A percentile compares a stretch with the other conserved stretches of the same genome.
These are phyloP conservation scores for Arthrinium phaeospermum DNA, from an alignment of 2,329 filamentous ascomycete genomes.

Conservation along the genomic window DNA sequence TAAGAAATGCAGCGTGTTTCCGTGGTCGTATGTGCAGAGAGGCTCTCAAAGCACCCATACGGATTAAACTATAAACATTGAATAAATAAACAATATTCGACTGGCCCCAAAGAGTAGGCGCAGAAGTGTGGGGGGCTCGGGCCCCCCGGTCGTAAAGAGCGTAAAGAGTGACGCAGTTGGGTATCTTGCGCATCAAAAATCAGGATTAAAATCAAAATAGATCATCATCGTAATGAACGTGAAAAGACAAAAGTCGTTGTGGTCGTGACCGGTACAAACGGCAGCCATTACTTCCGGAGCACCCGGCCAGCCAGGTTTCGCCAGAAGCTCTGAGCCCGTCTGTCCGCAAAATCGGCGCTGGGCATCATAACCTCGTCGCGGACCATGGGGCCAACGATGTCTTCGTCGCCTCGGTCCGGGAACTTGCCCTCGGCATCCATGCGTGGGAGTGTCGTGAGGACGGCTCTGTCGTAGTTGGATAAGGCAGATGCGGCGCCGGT, in stretches of 20 bases:
- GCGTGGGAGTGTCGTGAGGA: slow-evolving; percentile 69
- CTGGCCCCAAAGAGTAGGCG: neutral
- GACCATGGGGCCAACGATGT: slow-evolving; percentile 93
- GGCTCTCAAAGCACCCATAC: slow-evolving; percentile 3
- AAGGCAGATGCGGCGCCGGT: slow-evolving; percentile 45
- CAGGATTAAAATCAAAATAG: slow-evolving; percentile 20
- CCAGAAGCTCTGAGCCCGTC: slow-evolving; percentile 39
- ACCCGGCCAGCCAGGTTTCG: slow-evolving; percentile 40
- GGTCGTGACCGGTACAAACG: slow-evolving; percentile 5
- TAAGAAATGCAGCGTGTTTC: slow-evolving; percentile 15
- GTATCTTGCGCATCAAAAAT: slow-evolving; percentile 22
- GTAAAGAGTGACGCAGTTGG: slow-evolving; percentile 19
- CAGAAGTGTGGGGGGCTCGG: slow-evolving; percentile 3
- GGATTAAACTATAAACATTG: slow-evolving; percentile 19
- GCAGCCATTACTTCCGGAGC: slow-evolving; percentile 33
- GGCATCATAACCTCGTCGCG: slow-evolving; percentile 60
- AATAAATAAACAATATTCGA: slow-evolving; percentile 22
- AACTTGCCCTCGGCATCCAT: slow-evolving; percentile 84
- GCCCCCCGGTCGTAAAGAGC: slow-evolving; percentile 8
- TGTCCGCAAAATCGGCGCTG: slow-evolving; percentile 32
- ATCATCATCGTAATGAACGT: slow-evolving; percentile 20
- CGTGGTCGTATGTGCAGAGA: slow-evolving; percentile 10
- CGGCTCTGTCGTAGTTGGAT: slow-evolving; percentile 58
- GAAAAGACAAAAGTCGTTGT: slow-evolving; percentile 16
- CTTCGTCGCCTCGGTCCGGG: slow-evolving; percentile 83